Conservation (phyloP, 225 moss, liverwort and hornwort genomes). For the Climacium dendroides region DNA sequence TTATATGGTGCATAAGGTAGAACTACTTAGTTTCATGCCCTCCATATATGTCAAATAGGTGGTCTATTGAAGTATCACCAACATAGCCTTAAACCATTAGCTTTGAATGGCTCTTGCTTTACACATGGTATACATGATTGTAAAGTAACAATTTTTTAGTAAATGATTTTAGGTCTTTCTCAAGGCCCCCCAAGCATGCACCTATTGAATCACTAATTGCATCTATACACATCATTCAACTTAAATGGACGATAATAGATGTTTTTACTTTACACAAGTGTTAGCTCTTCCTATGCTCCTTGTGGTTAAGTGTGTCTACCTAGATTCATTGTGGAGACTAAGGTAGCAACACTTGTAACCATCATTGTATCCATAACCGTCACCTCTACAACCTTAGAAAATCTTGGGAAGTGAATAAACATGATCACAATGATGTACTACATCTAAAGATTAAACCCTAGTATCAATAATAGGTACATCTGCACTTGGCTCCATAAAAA, state of each 20-base stretch:
- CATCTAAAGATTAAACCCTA: too few relatives aligned
- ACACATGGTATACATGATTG: not conserved
- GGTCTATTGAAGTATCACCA: not conserved
- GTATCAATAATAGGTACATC: too few relatives aligned
- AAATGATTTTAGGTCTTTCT: not conserved
- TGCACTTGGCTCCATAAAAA: too few relatives aligned
- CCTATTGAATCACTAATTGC: too few relatives aligned
- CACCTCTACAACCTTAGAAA: too few relatives aligned
- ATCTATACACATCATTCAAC: too few relatives aligned
- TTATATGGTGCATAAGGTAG: not conserved
- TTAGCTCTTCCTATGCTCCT: not conserved
- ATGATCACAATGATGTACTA: too few relatives aligned
- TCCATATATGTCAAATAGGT: not conserved
- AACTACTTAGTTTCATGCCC: rapidly evolving
- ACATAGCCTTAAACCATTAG: not conserved
- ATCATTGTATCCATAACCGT: too few relatives aligned
- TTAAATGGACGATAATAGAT: not conserved
- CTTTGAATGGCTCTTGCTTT: not conserved
- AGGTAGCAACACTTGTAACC: too few relatives aligned
- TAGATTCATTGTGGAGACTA: too few relatives aligned
- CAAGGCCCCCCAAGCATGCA: rapidly evolving
- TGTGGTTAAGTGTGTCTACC: too few relatives aligned
- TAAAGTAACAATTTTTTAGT: not conserved
- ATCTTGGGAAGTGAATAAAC: too few relatives aligned
- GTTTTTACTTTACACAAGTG: not conserved